These are phyloP conservation scores for Haplosporangium sp. DNA, from an alignment of 371 early-diverging fungal genomes.

Conservation along the genomic window DNA sequence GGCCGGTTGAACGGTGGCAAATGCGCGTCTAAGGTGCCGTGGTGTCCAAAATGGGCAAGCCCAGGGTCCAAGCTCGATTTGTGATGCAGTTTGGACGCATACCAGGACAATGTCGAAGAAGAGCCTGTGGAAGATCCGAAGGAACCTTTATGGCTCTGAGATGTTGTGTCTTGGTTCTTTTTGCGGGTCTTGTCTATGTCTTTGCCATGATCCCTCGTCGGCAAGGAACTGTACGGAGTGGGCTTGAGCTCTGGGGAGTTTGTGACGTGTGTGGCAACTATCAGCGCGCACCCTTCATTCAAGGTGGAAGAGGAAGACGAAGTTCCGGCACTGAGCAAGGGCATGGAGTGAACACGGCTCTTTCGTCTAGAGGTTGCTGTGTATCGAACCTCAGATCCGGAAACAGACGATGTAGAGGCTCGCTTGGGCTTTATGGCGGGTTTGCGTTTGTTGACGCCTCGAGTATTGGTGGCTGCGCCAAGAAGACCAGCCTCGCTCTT, in stretches of 20 bases:
- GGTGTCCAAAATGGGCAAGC: constrained; percentile 8
- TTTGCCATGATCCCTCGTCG: too few species aligned
- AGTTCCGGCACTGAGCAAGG: constrained; percentile 7
- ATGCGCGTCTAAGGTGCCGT: constrained; percentile 27
- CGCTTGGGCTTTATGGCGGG: constrained; percentile 20
- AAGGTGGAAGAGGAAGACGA: background rate
- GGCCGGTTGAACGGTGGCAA: constrained; percentile 33
- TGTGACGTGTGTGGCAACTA: too few species aligned
- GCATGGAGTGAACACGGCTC: constrained; percentile 33
- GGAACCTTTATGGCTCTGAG: constrained; percentile 5
- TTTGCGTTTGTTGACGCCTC: background rate
- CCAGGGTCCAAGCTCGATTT: constrained; percentile 23
- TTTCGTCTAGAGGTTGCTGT: constrained; percentile 13
- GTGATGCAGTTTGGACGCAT: constrained; percentile 53
- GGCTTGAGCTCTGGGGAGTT: too few species aligned
- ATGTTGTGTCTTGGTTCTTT: constrained; percentile 3
- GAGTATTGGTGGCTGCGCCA: background rate
- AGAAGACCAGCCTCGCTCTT: constrained; percentile 35
- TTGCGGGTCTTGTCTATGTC: constrained; percentile 9
- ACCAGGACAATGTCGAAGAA: constrained; percentile 39
- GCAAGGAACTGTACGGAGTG: too few species aligned
- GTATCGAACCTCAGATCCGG: constrained; percentile 13
- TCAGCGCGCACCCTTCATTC: background rate
- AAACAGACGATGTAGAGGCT: constrained; percentile 23
- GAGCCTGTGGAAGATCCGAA: constrained; percentile 23